These are phyloP conservation scores for Trichoderma guizhouense DNA, from an alignment of 2,329 filamentous ascomycete genomes.

Conservation along the genomic window DNA sequence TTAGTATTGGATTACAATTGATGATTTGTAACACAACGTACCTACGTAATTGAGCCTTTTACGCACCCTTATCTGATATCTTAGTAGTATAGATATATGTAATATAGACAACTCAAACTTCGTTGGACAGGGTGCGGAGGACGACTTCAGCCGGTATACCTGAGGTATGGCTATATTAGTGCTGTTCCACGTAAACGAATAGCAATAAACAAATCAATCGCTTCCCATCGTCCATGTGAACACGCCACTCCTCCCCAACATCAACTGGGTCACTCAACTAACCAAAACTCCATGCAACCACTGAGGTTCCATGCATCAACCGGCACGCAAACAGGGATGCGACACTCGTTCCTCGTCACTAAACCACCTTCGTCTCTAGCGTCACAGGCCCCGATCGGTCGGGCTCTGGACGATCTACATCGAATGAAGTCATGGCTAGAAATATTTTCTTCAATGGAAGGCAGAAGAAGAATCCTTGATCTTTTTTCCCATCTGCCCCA, in stretches of 20 bases:
- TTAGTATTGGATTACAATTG: background rate
- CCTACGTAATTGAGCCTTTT: background rate
- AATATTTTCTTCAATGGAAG: background rate
- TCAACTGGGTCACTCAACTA: too few species aligned
- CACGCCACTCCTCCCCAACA: background rate
- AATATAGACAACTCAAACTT: background rate
- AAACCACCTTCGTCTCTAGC: background rate
- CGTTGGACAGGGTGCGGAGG: background rate
- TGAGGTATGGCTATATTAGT: background rate
- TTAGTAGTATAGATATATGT: background rate
- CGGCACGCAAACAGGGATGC: background rate
- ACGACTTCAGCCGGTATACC: background rate
- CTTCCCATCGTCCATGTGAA: background rate
- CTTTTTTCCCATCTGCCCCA: background rate
- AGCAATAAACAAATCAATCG: background rate
- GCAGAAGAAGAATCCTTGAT: background rate
- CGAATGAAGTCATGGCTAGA: background rate
- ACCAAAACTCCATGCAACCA: background rate
- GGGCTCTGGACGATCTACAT: slow-evolving; percentile 2
- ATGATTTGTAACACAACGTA: background rate
- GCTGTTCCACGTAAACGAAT: background rate
- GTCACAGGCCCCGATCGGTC: slow-evolving; percentile 3
- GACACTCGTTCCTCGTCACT: background rate
- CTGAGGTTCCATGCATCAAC: background rate
- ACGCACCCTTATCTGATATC: background rate